These are phyloP conservation scores for Dujonia santamariae DNA, from an alignment of 1,139 yeast genomes.

Conservation along the genomic window DNA sequence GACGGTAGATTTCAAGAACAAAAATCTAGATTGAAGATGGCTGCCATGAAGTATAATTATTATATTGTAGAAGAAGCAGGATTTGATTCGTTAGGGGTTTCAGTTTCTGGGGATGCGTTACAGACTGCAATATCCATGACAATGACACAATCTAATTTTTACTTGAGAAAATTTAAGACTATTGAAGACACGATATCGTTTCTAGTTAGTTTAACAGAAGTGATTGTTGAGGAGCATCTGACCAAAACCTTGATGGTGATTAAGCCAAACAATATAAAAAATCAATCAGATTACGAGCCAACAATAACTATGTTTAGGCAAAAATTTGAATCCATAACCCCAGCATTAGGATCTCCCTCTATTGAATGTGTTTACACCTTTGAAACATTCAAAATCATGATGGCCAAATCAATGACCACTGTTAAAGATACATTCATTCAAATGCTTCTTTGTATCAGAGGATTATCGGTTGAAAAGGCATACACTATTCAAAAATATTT, in stretches of 20 bases:
- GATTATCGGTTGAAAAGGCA: slow-evolving; percentile 85
- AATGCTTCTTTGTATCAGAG: slow-evolving; percentile 76
- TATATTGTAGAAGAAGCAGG: slow-evolving; percentile 82
- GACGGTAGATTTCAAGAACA: slow-evolving; percentile 92
- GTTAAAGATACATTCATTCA: slow-evolving; percentile 72
- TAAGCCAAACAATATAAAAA: slow-evolving; percentile 47
- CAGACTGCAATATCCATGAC: slow-evolving; percentile 77
- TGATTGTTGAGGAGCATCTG: slow-evolving; percentile 36
- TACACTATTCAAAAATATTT: slow-evolving; percentile 64
- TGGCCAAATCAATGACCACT: slow-evolving; percentile 72
- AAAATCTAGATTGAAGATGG: slow-evolving; percentile 65
- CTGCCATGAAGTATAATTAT: slow-evolving; percentile 65
- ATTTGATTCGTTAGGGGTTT: slow-evolving; percentile 28
- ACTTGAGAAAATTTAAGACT: slow-evolving; percentile 63
- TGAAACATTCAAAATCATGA: slow-evolving; percentile 61
- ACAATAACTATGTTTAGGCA: slow-evolving; percentile 39
- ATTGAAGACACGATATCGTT: slow-evolving; percentile 75
- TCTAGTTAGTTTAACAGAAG: slow-evolving; percentile 54
- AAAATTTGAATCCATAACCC: slow-evolving; percentile 30
- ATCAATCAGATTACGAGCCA: slow-evolving; percentile 50
- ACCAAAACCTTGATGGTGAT: slow-evolving; percentile 41
- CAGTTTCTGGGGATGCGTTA: slow-evolving; percentile 59
- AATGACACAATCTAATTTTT: slow-evolving; percentile 64
- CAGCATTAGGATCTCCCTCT: slow-evolving; percentile 7
- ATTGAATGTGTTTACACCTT: slow-evolving; percentile 63